phyloP scores from a whole-genome alignment of 2,329 filamentous ascomycete genomes.

The Pseudofabraea citricarpa region DNA sequence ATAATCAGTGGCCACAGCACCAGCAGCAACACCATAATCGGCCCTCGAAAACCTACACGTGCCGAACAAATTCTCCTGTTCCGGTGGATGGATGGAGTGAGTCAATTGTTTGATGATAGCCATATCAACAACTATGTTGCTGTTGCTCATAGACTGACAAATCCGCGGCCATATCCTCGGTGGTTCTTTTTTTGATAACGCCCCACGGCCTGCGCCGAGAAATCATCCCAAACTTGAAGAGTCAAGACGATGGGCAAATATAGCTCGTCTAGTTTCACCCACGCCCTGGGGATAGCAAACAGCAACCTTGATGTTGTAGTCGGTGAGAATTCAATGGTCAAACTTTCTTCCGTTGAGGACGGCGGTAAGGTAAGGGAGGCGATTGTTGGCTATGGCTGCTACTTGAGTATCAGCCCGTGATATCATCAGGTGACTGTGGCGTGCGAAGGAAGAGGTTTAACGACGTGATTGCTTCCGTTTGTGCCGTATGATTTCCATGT shows the following conservation, averaged over 20 bases:
- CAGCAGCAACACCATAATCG: too few species aligned
- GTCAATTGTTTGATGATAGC: not conserved
- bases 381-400: too few species aligned
- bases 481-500: too few species aligned
- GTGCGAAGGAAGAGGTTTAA: too few species aligned
- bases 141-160: conserved; percentile 10
- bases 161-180: conserved; percentile 20
- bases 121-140: conserved; percentile 1
- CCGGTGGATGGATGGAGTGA: not conserved
- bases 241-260: not conserved
- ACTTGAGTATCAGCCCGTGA: too few species aligned
- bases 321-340: not conserved
- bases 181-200: conserved; percentile 18
- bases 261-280: not conserved
- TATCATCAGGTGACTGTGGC: too few species aligned
- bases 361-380: too few species aligned
- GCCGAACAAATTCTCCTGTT: not conserved
- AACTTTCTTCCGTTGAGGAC: not conserved
- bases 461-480: too few species aligned
- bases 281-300: not conserved
- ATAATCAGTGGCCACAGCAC: too few species aligned
- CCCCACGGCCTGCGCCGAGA: conserved; percentile 22
- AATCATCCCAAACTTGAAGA: too few species aligned
- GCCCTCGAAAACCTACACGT: not conserved
- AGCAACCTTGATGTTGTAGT: not conserved